A percentile compares a stretch with the other conserved stretches of the same genome.
Evolutionary conservation across 768 basidiomycete species (phyloP).

Genomic region (Tylopilus felleus): DNA sequence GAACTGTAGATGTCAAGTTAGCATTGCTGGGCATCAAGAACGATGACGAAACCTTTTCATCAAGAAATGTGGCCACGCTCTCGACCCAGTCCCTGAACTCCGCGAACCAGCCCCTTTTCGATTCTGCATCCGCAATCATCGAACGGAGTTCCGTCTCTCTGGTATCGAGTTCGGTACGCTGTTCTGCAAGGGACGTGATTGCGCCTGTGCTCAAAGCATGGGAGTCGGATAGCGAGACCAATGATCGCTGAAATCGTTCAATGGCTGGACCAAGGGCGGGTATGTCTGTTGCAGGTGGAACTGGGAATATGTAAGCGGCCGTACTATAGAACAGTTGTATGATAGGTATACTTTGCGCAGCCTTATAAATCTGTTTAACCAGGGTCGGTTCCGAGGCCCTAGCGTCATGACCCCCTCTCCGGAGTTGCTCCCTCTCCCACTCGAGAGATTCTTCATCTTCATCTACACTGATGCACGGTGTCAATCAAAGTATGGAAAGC

Average conservation of each 20-base stretch:
- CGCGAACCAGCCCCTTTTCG: constrained; percentile 77
- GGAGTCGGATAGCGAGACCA: constrained; percentile 61
- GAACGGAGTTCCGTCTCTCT: constrained; percentile 73
- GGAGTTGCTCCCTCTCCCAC: constrained; percentile 83
- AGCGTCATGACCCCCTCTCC: constrained; percentile 61
- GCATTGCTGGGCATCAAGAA: neutral
- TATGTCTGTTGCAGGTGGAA: constrained; percentile 60
- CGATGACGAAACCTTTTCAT: constrained; percentile 65
- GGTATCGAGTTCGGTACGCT: constrained; percentile 59
- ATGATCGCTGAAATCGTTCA: constrained; percentile 54
- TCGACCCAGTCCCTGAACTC: constrained; percentile 80
- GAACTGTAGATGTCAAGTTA: constrained; percentile 44
- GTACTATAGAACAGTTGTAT: neutral
- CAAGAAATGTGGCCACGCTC: constrained; percentile 78
- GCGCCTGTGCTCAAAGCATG: constrained; percentile 61
- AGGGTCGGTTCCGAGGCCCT: constrained; percentile 34
- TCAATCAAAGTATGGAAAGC: neutral
- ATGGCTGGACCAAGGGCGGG: constrained; percentile 64
- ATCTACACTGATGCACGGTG: constrained; percentile 50
- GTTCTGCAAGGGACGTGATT: constrained; percentile 54
- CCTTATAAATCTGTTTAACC: constrained; percentile 59
- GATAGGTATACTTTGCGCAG: constrained; percentile 59
- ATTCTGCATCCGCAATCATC: constrained; percentile 71
- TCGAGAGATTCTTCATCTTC: constrained; percentile 81
- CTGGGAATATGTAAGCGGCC: constrained; percentile 37